Base-by-base conservation (phyloP, 2,329 filamentous ascomycete genomes). In the Botrytis tulipae region DNA sequence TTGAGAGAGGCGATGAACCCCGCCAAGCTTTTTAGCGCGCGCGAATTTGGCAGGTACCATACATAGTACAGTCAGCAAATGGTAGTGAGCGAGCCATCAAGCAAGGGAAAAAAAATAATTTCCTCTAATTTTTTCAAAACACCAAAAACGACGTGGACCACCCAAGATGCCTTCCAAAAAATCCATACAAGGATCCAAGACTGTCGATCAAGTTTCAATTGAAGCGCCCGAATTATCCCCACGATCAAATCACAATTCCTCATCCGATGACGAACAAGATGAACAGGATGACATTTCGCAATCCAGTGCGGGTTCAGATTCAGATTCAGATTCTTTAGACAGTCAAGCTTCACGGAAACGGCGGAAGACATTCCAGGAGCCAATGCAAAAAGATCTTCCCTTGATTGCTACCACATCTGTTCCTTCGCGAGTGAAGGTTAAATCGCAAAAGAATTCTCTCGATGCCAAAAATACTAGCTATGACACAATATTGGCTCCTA, bases 401-500 rank as follows among this genome's bases (percentile, higher is more conserved):
- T 71, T 69, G 73, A 60, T 76, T n/a, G 67, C 75, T 20, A 72
- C 71, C 29, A 75, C 73, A 4, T 74, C 76, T n/a, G 78, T 78
- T 6, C 80, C 80, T 16, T 81, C 80, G 61, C 78, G 80, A 54
- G 78, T 80, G 60, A 79, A 77, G 71, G 32, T 74, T 40, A 79
- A 68, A 48, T 57, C 70, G 16, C 73, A 73, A 67, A 29, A 65
- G 3, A 70, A 35, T 22, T 59, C 69, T 48, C 42, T 40, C 10
- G n/a, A 62, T 18, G 16, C 70, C 35, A 65, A 73, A 35, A 44
- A 70, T 42, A 63, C 71, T 8, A 74, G 37, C 51, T 71, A 74
- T 74, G 75, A 73, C 51, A 73, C 77, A 54, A 84, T 87, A 72
- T 82, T 85, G 67, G 88, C 87, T 5, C 87, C 88, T 20, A 85